A percentile compares a stretch with the other conserved stretches of the same genome.
Evolutionary conservation across 202 grass and related monocot species (phyloP).

Genomic region (Setaria italica): DNA sequence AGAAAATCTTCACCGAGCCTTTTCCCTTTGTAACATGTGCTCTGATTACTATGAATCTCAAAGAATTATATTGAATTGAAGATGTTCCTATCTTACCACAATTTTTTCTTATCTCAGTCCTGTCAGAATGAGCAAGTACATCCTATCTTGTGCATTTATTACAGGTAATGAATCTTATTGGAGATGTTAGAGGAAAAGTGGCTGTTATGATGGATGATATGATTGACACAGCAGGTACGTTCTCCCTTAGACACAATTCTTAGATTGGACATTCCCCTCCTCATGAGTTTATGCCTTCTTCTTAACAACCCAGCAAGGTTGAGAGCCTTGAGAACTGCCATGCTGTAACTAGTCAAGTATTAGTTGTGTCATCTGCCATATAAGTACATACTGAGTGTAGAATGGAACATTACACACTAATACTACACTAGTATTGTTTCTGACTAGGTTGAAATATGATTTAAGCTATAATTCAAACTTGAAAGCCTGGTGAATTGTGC

Average conservation of each 20-base stretch:
- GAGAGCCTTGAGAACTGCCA: background rate
- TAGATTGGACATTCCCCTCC: background rate
- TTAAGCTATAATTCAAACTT: conserved; percentile 7
- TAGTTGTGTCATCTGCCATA: conserved; percentile 7
- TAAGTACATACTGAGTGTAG: background rate
- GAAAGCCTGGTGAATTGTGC: background rate
- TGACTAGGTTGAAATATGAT: background rate
- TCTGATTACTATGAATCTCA: conserved; percentile 14
- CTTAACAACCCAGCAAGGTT: background rate
- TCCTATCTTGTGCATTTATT: conserved; percentile 46
- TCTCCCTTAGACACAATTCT: conserved; percentile 33
- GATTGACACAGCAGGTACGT: conserved; percentile 97
- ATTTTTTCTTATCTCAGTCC: conserved; percentile 12
- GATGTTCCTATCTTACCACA: conserved; percentile 22
- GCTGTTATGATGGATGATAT: conserved; percentile 99
- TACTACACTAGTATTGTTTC: conserved; percentile 22
- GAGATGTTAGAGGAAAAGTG: conserved; percentile 98
- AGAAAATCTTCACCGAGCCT: background rate
- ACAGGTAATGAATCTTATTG: conserved; percentile 99
- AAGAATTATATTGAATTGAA: conserved; percentile 31
- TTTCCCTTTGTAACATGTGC: background rate
- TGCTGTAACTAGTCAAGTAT: conserved; percentile 4
- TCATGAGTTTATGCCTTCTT: conserved; percentile 5
- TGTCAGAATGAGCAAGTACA: conserved; percentile 5
- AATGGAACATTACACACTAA: background rate